Conservation (phyloP, 345 rosid species). For the Lagerstroemia speciosa region DNA sequence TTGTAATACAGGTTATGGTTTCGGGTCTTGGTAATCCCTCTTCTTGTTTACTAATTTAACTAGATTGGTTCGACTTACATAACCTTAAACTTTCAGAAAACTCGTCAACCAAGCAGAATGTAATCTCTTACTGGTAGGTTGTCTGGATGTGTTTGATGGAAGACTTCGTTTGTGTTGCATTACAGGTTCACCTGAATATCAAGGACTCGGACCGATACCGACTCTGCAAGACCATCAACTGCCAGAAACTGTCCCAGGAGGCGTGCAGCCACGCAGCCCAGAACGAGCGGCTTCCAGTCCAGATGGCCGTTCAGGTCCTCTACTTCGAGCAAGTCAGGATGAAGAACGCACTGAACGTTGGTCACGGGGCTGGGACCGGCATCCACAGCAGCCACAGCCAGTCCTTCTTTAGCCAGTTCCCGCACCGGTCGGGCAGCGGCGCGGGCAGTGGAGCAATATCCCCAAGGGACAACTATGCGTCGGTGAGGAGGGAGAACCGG, state of each 20-base stretch:
- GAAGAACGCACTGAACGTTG: constrained; percentile 76
- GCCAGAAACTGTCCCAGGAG: constrained; percentile 90
- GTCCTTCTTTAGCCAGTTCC: constrained; percentile 72
- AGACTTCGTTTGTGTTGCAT: neutral
- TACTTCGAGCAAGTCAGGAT: constrained; percentile 90
- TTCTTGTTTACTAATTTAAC: no score
- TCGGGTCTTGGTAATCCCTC: no score
- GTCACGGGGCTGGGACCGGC: constrained; percentile 17
- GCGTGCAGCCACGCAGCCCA: constrained; percentile 98
- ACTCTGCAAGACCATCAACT: constrained; percentile 81
- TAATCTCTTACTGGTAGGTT: no score
- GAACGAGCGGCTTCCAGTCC: constrained; percentile 87
- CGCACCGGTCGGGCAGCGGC: constrained; percentile 77
- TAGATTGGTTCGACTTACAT: no score
- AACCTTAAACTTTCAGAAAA: no score
- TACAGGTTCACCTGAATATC: constrained; percentile 77
- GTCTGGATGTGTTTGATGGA: no score
- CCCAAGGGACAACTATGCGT: constrained; percentile 93
- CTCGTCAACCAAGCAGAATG: no score
- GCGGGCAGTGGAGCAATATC: constrained; percentile 88
- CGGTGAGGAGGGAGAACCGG: constrained; percentile 91
- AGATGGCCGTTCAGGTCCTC: constrained; percentile 87
- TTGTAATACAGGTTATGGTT: no score
- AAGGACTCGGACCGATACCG: constrained; percentile 81
- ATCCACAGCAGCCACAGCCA: constrained; percentile 21